Conservation (phyloP, 208 protist genomes). For the Leptomonas pyrrhocoris region DNA sequence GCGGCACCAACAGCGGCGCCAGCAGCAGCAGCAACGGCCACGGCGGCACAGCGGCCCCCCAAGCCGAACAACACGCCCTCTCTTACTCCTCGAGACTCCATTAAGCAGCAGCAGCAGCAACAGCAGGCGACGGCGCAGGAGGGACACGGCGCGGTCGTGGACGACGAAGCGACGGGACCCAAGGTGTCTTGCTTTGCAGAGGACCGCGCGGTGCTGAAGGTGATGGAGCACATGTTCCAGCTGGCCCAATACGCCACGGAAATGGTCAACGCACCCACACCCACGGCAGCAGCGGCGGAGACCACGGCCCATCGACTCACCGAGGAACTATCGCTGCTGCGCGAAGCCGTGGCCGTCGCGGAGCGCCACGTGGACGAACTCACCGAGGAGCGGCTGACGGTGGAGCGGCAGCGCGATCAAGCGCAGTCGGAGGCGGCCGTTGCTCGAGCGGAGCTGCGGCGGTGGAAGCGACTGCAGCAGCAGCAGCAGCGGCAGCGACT, state of each 20-base stretch:
- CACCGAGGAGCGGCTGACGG: constrained; percentile 20
- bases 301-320: constrained; percentile 18
- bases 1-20: neutral
- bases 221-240: constrained; percentile 82
- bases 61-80: constrained; percentile 27
- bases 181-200: constrained; percentile 58
- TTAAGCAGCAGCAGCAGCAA: constrained; percentile 26
- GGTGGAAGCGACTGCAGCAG: constrained; percentile 50
- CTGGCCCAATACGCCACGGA: constrained; percentile 44
- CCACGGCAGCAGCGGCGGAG: constrained; percentile 6
- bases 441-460: constrained; percentile 68
- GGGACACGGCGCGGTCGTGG: neutral
- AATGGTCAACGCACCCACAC: neutral
- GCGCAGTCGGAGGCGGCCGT: constrained; percentile 80
- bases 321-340: constrained; percentile 50
- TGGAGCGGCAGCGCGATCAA: constrained; percentile 64
- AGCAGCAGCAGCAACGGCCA: neutral
- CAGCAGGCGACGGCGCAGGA: constrained; percentile 3
- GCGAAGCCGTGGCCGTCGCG: constrained; percentile 47
- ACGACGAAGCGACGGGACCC: constrained; percentile 5
- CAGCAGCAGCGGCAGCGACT: constrained; percentile 13
- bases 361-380: constrained; percentile 46
- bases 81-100: constrained; percentile 28
- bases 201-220: constrained; percentile 55
- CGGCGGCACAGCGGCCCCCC: constrained; percentile 22